phyloP scores from a whole-genome alignment of 495 filamentous ascomycete species.

The Sordaria brevicollis region DNA sequence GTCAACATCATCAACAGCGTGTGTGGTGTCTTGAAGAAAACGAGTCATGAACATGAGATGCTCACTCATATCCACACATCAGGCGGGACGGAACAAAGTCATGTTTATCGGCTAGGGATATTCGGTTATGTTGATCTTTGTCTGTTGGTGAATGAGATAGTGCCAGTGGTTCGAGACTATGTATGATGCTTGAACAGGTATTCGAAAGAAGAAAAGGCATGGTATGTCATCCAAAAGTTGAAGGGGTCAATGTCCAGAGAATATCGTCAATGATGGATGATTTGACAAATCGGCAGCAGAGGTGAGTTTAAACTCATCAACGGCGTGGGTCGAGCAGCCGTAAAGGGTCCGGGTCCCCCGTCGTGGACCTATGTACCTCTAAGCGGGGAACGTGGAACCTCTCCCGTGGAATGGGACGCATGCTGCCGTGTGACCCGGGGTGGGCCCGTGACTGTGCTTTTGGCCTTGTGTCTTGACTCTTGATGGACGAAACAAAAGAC shows the following conservation, averaged over 20 bases:
- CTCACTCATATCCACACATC: not conserved
- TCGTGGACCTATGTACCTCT: not conserved
- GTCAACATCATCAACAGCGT: not conserved
- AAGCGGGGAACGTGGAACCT: not conserved
- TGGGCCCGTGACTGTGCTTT: not conserved
- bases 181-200: no score
- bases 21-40: not conserved
- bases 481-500: not conserved
- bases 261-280: not conserved
- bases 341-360: not conserved
- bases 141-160: not conserved
- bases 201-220: no score
- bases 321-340: not conserved
- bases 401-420: not conserved
- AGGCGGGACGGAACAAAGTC: not conserved
- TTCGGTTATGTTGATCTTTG: not conserved
- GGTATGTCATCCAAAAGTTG: no score
- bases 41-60: not conserved
- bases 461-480: not conserved
- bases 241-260: not conserved
- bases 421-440: not conserved
- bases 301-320: not conserved
- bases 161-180: no score
- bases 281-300: not conserved
- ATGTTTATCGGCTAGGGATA: not conserved